Percentiles rank a stretch among this genome's conserved stretches.
Conservation (phyloP, 768 basidiomycete species). For the Leccinum olivaceopallidum region DNA sequence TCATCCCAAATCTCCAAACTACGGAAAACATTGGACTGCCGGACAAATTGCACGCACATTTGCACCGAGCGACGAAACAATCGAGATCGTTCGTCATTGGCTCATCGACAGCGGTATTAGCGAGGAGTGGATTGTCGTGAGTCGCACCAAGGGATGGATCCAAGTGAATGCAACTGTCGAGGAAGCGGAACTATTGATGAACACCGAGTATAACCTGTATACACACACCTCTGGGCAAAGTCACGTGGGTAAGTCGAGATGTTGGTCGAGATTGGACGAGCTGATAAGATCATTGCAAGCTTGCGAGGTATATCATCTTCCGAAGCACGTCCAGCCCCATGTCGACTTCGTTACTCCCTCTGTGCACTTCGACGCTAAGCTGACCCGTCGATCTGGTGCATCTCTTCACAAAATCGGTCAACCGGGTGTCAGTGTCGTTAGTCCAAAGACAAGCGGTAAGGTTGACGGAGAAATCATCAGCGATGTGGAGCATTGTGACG, state of each 20-base stretch:
- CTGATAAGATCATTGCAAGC: conserved; percentile 16
- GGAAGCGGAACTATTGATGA: conserved; percentile 35
- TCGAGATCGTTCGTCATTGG: conserved; percentile 30
- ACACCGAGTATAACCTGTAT: conserved; percentile 35
- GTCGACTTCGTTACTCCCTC: conserved; percentile 38
- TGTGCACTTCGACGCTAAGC: conserved; percentile 33
- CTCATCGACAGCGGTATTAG: conserved; percentile 27
- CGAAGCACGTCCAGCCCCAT: conserved; percentile 31
- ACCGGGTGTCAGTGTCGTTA: conserved; percentile 9
- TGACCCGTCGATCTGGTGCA: conserved; percentile 17
- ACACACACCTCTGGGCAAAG: conserved; percentile 28
- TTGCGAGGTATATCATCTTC: conserved; percentile 36
- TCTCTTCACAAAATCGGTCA: conserved; percentile 17
- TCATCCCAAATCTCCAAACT: conserved; percentile 35
- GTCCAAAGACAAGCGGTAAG: conserved; percentile 18
- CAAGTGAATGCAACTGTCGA: conserved; percentile 28
- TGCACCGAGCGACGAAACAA: conserved; percentile 23
- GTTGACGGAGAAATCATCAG: conserved; percentile 9
- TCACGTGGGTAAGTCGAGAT: conserved; percentile 24
- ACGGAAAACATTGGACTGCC: conserved; percentile 36
- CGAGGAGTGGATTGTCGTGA: conserved; percentile 17
- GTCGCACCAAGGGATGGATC: conserved; percentile 27
- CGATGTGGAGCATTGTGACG: conserved; percentile 23
- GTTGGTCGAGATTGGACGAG: background rate
- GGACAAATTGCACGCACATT: conserved; percentile 30